Percentiles rank a stretch among this genome's conserved stretches.
Conservation (phyloP, 2,329 filamentous ascomycete genomes). For the Didymellaceae sp. region DNA sequence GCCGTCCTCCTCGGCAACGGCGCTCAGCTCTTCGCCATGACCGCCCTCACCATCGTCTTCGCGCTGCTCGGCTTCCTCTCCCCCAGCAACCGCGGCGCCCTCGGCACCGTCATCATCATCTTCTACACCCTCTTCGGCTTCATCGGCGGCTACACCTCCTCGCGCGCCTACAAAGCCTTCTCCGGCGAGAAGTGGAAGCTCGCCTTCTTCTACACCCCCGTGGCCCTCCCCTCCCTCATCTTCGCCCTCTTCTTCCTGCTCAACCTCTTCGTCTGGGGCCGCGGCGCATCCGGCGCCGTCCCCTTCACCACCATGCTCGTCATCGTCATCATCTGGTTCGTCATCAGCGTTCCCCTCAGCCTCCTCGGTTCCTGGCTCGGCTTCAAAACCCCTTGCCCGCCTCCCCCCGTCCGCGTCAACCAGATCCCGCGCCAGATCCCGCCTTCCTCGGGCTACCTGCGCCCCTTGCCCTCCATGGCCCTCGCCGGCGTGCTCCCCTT, state of each 20-base stretch:
- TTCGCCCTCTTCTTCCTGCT: conserved; percentile 91
- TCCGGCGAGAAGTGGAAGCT: conserved; percentile 92
- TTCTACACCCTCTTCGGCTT: conserved; percentile 93
- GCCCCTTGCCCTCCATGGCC: conserved; percentile 86
- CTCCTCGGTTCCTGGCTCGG: conserved; percentile 91
- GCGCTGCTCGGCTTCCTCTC: conserved; percentile 94
- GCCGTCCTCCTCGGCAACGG: conserved; percentile 91
- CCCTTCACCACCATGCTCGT: conserved; percentile 97
- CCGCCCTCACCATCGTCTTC: conserved; percentile 89
- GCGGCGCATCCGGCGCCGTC: conserved; percentile 89
- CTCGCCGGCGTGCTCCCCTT: conserved; percentile 93
- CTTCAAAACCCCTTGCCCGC: conserved; percentile 75
- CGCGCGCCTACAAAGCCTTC: conserved; percentile 93
- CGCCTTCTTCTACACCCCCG: conserved; percentile 86
- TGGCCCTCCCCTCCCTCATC: conserved; percentile 84
- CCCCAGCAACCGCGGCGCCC: conserved; percentile 90
- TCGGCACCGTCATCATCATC: conserved; percentile 91
- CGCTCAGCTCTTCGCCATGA: conserved; percentile 97
- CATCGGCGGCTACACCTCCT: conserved; percentile 87
- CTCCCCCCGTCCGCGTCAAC: conserved; percentile 88
- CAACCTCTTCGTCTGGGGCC: conserved; percentile 95
- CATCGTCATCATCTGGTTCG: conserved; percentile 91
- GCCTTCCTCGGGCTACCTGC: conserved; percentile 80
- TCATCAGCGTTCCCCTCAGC: conserved; percentile 92
- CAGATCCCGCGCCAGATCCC: conserved; percentile 98